phyloP scores from a whole-genome alignment of 495 filamentous ascomycete genomes.

The Penicillium turbatum region DNA sequence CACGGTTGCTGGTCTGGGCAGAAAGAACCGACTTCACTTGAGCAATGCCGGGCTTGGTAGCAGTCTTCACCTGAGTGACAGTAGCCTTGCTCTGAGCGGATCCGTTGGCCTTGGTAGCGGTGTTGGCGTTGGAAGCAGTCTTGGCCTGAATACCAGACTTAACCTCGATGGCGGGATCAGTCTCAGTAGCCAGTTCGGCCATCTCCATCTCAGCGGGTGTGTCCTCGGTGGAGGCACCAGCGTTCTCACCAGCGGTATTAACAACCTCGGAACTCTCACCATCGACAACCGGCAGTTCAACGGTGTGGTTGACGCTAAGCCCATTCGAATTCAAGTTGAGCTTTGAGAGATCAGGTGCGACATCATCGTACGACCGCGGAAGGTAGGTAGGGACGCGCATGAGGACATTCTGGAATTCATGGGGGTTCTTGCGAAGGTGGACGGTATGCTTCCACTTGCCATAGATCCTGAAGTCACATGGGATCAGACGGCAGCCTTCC shows the following conservation, averaged over 20 bases:
- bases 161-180: background rate
- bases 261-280: background rate
- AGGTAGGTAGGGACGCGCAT: background rate
- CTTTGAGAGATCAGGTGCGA: too few species aligned
- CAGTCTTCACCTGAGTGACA: background rate
- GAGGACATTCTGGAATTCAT: background rate
- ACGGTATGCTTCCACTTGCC: background rate
- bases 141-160: background rate
- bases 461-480: slow-evolving; percentile 1
- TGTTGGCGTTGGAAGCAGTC: background rate
- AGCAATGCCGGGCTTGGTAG: background rate
- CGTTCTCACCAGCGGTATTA: background rate
- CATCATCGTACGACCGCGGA: background rate
- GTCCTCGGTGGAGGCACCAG: background rate
- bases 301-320: background rate
- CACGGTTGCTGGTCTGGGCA: too few species aligned
- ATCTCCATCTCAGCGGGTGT: background rate
- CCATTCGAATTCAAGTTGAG: too few species aligned
- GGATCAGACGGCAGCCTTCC: background rate
- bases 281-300: background rate
- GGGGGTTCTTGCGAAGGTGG: background rate
- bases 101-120: too few species aligned
- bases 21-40: background rate
- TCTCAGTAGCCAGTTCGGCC: background rate
- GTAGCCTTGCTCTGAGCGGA: background rate